phyloP scores from a whole-genome alignment of 1,284 basidiomycete species.

The Microbotryum scabiosae region DNA sequence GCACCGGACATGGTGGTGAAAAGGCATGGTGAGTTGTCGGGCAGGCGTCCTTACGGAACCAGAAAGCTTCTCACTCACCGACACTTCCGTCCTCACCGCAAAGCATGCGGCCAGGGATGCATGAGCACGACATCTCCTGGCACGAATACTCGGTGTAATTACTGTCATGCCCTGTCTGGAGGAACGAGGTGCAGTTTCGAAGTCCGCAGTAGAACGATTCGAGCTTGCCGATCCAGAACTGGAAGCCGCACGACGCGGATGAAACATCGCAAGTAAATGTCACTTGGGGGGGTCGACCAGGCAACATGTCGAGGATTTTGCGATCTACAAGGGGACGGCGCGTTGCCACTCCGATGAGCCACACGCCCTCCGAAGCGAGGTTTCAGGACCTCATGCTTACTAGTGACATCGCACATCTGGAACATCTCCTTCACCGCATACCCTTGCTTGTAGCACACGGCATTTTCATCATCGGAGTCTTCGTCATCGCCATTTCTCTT shows the following conservation, averaged over 20 bases:
- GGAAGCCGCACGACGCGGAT: constrained; percentile 69
- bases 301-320: constrained; percentile 81
- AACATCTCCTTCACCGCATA: constrained; percentile 84
- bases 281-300: constrained; percentile 80
- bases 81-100: constrained; percentile 94
- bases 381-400: constrained; percentile 46
- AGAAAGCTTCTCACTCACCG: constrained; percentile 49
- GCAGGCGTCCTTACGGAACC: no score
- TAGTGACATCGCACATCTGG: constrained; percentile 97
- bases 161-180: constrained; percentile 51
- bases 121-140: constrained; percentile 75
- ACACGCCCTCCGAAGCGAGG: no score
- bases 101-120: constrained; percentile 83
- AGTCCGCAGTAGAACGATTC: constrained; percentile 95
- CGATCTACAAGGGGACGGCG: constrained; percentile 50
- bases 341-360: no score
- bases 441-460: constrained; percentile 90
- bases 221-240: constrained; percentile 91
- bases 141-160: constrained; percentile 72
- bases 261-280: constrained; percentile 72
- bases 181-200: constrained; percentile 52
- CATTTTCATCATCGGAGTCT: constrained; percentile 52
- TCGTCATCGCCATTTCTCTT: constrained; percentile 45
- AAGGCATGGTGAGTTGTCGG: neutral
- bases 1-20: no score